Base-by-base conservation (phyloP, 169 alveolate species). In the Eimeria necatrix region DNA sequence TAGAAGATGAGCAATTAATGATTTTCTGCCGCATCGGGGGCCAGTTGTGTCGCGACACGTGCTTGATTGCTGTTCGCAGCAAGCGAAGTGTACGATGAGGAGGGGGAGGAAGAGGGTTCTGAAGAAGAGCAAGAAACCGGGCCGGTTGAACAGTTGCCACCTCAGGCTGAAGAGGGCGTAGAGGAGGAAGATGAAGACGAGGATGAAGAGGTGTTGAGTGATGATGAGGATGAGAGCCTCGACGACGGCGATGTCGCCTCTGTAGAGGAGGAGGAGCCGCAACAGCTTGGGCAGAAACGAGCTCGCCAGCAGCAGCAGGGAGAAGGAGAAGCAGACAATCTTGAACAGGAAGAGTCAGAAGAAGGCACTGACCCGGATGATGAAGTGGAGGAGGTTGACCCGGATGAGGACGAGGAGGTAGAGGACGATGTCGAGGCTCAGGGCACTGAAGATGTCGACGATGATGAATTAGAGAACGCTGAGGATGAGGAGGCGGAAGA, bases 161-260 rank as follows among this genome's bases (percentile, higher is more conserved):
- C 90, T 16, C 88, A 80, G 32, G 53, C 64, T 0, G 90, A 52
- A n/a, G 90, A 81, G 90, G 90, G 90, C n/a, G 90, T 52, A 9
- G 71, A 80, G 20, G 89, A n/a, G n/a, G 71, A 78, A 6, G 87
- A 81, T n/a, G 90, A 53, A 3, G 90, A 81, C 14, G 87, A 76
- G 4, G 87, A 76, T 3, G 90, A 81, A 0, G 90, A 52, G 46
- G 90, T 78, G 6, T 22, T 20, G 18, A 60, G 74, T 49, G 90
- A 81, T 0, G 90, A 81, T 24, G n/a, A 20, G 6, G 90, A 81
- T 53, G 90, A 81, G 22, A 53, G 74, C 20, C 10, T 53, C 4
- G 90, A 81, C 7, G 90, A 71, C 6, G 83, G 18, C 3, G 83
- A 32, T 8, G 83, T 6, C 7, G 68, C 32, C n/a, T 16, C 32